Evolutionary conservation across 108 stramenopile genomes (phyloP).

Genomic region (Asterionellopsis glacialis): DNA sequence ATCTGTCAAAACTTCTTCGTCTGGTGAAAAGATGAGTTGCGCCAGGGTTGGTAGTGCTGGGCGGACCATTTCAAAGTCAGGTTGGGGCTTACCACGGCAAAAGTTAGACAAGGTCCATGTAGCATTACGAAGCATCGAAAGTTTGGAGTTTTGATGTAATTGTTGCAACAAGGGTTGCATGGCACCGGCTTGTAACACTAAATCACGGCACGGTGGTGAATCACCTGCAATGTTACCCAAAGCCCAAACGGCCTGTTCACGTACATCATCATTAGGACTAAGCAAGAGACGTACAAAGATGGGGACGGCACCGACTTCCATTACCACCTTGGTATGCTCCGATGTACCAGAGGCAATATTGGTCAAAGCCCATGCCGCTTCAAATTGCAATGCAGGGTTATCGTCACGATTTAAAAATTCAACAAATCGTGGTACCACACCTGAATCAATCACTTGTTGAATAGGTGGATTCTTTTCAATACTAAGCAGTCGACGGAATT

Average conservation of each 20-base stretch:
- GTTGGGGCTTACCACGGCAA: constrained; percentile 98
- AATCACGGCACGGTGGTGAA: constrained; percentile 92
- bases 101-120: constrained; percentile 99
- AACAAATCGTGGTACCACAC: constrained; percentile 96
- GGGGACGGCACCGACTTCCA: constrained; percentile 96
- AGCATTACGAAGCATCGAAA: constrained; percentile 96
- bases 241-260: constrained; percentile 99
- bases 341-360: constrained; percentile 97
- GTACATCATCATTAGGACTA: constrained; percentile 94
- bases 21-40: constrained; percentile 90
- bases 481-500: constrained; percentile 91
- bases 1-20: constrained; percentile 98
- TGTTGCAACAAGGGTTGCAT: constrained; percentile 94
- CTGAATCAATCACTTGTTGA: constrained; percentile 94
- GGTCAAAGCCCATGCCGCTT: constrained; percentile 99
- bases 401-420: constrained; percentile 91
- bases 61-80: constrained; percentile 91
- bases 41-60: constrained; percentile 89
- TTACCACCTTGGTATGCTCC: constrained; percentile 97
- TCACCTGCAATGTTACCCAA: constrained; percentile 99
- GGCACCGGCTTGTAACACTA: constrained; percentile 88
- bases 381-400: constrained; percentile 96
- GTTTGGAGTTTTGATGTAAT: constrained; percentile 86
- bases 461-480: constrained; percentile 99
- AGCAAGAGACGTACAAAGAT: constrained; percentile 90